Evolutionary conservation across 352 stramenopile species (phyloP), one percentile per base, ranked within the genome.

Genomic region (Phytophthora rubi): DNA sequence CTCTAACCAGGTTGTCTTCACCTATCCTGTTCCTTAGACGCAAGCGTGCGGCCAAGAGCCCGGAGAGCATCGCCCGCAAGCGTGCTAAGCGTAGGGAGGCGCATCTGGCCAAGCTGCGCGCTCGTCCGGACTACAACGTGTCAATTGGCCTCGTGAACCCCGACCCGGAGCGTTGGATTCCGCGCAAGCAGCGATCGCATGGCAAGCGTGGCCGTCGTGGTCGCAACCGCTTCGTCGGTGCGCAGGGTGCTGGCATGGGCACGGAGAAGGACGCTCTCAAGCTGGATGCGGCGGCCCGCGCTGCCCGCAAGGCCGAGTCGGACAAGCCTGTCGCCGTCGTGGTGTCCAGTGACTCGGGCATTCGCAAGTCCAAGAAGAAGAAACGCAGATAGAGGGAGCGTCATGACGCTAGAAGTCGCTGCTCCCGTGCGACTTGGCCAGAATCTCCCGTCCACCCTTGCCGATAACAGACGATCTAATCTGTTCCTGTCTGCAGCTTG

Each of bases 351-450:
- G 74, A 73, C 71, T 84, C 83, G 7, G 81, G 88, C 72, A 79
- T 91, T 62, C 85, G 86, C 80, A 95, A 94, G 80, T 84, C 82
- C 23, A 90, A 90, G 78, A 94, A 92, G 78, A 94, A 94, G 80
- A 94, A 94, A 80, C 79, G 85, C 70, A 91, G 84, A 92, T 92
- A 80, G 35, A 76, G 59, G 47, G 45, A 81, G 75, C 52, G 16
- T 15, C 28, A 33, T 59, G 59, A 37, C 16, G 32, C 53, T 59
- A 68, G 49, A 55, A 62, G 68, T 67, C 16, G 42, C 48, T 35
- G 51, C 2, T 44, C 23, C 28, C 0, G 53, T 18, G 59, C 23
- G 53, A 42, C 45, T 61, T 67, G 49, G 56, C 65, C 47, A 62
- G 32, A 62, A 62, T 9, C 60, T 39, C 13, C 18, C 10, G 57